Conservation (phyloP, 345 rosid genomes). For the Gossypium stocksii region DNA sequence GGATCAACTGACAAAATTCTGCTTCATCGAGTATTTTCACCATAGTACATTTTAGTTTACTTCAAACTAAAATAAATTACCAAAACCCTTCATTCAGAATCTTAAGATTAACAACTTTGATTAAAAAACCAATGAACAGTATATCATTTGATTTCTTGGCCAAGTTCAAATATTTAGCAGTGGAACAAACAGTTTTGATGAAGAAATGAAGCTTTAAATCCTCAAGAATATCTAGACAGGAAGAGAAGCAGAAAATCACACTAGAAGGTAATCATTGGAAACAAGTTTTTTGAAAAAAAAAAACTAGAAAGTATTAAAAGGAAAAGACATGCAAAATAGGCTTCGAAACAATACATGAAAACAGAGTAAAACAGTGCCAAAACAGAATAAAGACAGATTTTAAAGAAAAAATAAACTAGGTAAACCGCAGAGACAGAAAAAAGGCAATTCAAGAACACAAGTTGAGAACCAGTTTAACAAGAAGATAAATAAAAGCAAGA, state of each 20-base stretch:
- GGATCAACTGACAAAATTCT: neutral
- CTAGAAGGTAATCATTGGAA: neutral
- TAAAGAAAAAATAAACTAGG: neutral
- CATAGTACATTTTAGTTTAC: neutral
- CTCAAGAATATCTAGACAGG: neutral
- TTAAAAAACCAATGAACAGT: neutral
- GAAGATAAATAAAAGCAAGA: neutral
- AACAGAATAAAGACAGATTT: neutral
- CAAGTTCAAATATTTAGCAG: neutral
- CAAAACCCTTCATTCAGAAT: neutral
- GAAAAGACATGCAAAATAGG: neutral
- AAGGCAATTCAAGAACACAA: neutral
- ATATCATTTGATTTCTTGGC: neutral
- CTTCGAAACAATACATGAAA: neutral
- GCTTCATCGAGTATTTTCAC: neutral
- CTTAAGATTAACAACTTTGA: neutral
- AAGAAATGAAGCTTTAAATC: neutral
- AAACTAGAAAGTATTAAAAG: neutral
- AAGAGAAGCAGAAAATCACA: neutral
- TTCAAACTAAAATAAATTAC: neutral
- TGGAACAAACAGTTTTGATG: neutral
- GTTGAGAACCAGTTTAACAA: neutral
- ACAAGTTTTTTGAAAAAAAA: neutral
- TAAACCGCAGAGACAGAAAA: neutral
- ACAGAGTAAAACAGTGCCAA: slow-evolving; percentile 9